Conservation (phyloP, 306 rosid genomes). For the Dicorynia guianensis region DNA sequence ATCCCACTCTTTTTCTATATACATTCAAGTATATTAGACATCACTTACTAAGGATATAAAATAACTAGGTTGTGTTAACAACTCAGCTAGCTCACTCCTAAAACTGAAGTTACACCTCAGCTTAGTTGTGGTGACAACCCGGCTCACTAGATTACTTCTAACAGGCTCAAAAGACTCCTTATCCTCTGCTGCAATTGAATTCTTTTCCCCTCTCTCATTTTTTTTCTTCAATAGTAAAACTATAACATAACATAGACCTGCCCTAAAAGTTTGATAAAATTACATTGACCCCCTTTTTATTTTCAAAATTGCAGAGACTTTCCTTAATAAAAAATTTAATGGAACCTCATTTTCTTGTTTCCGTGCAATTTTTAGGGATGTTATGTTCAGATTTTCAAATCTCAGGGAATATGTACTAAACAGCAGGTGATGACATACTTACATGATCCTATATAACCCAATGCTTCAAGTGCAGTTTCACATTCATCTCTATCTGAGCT, state of each 20-base stretch:
- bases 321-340: background rate
- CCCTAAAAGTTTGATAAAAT: background rate
- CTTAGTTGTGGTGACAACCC: no score
- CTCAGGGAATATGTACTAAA: background rate
- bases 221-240: background rate
- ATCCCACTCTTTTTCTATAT: no score
- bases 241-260: background rate
- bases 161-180: background rate
- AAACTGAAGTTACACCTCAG: no score
- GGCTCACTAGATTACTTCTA: no score
- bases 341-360: no score
- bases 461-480: constrained; percentile 90
- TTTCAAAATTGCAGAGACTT: background rate
- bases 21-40: no score
- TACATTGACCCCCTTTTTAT: background rate
- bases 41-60: no score
- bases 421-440: constrained; percentile 52
- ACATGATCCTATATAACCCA: constrained; percentile 92
- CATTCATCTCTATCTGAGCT: constrained; percentile 69
- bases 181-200: background rate
- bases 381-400: background rate
- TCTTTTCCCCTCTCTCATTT: background rate
- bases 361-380: background rate
- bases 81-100: no score
- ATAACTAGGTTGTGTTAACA: no score